Evolutionary conservation across 2,329 filamentous ascomycete species (phyloP).

Genomic region (Teratosphaeria nubilosa): DNA sequence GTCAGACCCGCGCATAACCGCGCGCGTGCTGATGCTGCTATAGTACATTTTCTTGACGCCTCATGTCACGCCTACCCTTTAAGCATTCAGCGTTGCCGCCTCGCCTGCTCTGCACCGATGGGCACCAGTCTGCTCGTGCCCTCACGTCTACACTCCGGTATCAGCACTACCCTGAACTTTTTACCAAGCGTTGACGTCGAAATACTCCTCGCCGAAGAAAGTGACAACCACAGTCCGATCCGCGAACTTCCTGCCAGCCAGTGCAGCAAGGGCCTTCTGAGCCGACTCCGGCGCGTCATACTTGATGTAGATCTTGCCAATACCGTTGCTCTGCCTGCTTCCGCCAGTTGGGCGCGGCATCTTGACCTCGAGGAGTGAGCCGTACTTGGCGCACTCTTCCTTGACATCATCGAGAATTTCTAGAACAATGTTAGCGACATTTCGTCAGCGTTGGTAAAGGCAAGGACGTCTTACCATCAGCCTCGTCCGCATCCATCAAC

Average conservation of each 20-base stretch:
- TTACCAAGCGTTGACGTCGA: constrained; percentile 83
- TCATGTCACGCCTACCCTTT: not conserved
- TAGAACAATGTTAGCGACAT: constrained; percentile 28
- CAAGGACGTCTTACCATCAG: constrained; percentile 58
- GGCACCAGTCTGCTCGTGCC: not conserved
- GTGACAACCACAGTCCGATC: constrained; percentile 94
- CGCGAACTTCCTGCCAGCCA: constrained; percentile 91
- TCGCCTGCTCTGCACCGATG: not conserved
- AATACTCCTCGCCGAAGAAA: constrained; percentile 96
- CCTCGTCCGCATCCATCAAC: constrained; percentile 86
- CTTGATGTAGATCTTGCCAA: constrained; percentile 97
- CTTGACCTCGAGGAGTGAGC: constrained; percentile 77
- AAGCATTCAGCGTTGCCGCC: not conserved
- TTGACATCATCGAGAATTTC: constrained; percentile 94
- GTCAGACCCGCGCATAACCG: not conserved
- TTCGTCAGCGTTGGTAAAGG: not conserved
- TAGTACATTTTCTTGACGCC: not conserved
- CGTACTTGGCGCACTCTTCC: constrained; percentile 90
- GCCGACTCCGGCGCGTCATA: constrained; percentile 70
- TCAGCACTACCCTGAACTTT: not conserved
- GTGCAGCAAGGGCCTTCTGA: constrained; percentile 72
- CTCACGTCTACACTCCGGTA: not conserved
- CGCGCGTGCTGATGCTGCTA: not conserved
- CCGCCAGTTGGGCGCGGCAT: constrained; percentile 79
- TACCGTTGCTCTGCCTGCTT: constrained; percentile 72